Percentiles rank a stretch among this genome's conserved stretches.
phyloP scores from a whole-genome alignment of 257 asterid genomes.

The Scutellaria barbata region DNA sequence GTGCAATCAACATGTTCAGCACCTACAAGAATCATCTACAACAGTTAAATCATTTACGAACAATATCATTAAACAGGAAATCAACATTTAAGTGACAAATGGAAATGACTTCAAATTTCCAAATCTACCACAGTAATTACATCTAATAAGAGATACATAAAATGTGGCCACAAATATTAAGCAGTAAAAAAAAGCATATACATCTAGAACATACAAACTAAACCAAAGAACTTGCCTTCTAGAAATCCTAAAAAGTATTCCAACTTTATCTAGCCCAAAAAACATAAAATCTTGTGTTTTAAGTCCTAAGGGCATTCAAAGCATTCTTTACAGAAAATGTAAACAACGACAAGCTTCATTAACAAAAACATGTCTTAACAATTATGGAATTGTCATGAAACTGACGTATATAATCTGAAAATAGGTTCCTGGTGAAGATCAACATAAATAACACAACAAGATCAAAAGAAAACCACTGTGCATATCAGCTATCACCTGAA shows the following conservation, averaged over 20 bases:
- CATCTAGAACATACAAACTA: slow-evolving; percentile 3
- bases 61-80: neutral
- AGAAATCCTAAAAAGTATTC: neutral
- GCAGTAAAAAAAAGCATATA: neutral
- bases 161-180: neutral
- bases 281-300: slow-evolving; percentile 2
- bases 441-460: neutral
- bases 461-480: neutral
- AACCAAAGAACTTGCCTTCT: neutral
- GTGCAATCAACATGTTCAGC: slow-evolving; percentile 14
- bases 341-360: slow-evolving; percentile 10
- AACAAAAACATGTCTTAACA: neutral
- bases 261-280: neutral
- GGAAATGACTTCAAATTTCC: slow-evolving; percentile 23
- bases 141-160: neutral
- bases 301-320: neutral
- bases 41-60: slow-evolving; percentile 9
- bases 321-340: slow-evolving; percentile 4
- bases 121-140: neutral
- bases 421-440: neutral
- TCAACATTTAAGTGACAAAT: slow-evolving; percentile 1
- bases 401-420: slow-evolving; percentile 14
- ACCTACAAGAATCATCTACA: neutral
- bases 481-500: slow-evolving; percentile 12
- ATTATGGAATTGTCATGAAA: slow-evolving; percentile 6